Base-by-base conservation (phyloP, 1,284 basidiomycete genomes). In the Papiliotrema terrestris region DNA sequence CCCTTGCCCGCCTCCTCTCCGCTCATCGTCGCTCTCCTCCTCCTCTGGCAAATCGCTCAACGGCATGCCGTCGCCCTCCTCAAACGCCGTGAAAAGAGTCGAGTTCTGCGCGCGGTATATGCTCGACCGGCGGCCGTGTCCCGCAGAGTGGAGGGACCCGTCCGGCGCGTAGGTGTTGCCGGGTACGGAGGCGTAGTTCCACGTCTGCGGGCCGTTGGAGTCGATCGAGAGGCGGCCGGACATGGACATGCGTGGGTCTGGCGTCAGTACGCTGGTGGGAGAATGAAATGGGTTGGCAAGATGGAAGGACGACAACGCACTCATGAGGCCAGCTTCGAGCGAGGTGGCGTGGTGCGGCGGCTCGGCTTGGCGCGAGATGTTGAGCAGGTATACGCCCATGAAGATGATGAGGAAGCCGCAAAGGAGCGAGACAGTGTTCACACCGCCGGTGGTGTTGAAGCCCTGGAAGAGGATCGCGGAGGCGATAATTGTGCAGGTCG, bases 381-480 rank as follows among this genome's bases (percentile, higher is more conserved):
- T 93, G 66, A 95, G 84, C 36, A 95, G 82, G 73, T 93, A 90
- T 15, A 95, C 91, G 51, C 93, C 92, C 63, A 94, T 83, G 80
- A 95, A 96, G 51, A 90, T 96, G 65, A 89, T 84, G 58, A 87
- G 79, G 78, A 96, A 94, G 45, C 93, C 93, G 56, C 85, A 84
- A 51, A 96, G 79, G 41, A 96, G 84, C 2, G 91, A 93, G 44
- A 92, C 71, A 32, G 89, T 89, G 75, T 91, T 89, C 37, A 84
- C 83, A 3, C 85, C 86, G 58, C 86, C 86, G 19, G 86, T 84
- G 2, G 92, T 98, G 79, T 97, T 94, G 81, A 98, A 90, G 1
- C 95, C 95, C 79, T 91, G 89, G 82, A 98, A 98, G 58, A 98
- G 84, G 63, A 98, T 92, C 61, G 97, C 84, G 50, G 93, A 97